Percentiles rank a stretch among this genome's conserved stretches.
phyloP scores from a whole-genome alignment of 2,329 filamentous ascomycete species.

The Madurella mycetomatis region DNA sequence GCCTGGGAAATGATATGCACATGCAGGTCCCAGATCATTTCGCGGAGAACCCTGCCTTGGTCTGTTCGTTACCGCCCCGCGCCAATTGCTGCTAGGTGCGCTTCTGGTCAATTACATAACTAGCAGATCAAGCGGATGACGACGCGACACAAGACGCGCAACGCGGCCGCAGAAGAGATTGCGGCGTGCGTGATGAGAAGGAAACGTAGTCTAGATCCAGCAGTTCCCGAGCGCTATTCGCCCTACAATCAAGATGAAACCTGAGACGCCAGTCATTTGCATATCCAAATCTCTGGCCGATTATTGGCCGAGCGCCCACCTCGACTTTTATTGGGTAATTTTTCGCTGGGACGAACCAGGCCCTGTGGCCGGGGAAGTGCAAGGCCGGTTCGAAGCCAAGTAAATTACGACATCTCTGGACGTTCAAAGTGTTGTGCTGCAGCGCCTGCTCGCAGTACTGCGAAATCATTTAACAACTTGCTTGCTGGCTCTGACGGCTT shows the following conservation, averaged over 20 bases:
- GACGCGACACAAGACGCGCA: background rate
- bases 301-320: conserved; percentile 1
- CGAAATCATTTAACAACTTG: background rate
- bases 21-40: conserved; percentile 8
- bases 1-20: conserved; percentile 8
- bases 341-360: background rate
- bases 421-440: too few species aligned
- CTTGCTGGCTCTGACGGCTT: background rate
- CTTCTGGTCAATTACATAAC: too few species aligned
- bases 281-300: background rate
- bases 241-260: background rate
- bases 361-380: background rate
- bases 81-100: too few species aligned
- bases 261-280: background rate
- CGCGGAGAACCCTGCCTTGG: conserved; percentile 16
- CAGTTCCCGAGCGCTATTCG: background rate
- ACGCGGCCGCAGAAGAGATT: background rate
- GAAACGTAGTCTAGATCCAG: background rate
- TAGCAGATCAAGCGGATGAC: background rate
- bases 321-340: background rate
- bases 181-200: background rate
- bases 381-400: background rate
- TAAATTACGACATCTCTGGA: too few species aligned
- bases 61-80: background rate
- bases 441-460: too few species aligned